These are phyloP conservation scores for Xylaria sp. DNA, from an alignment of 2,329 filamentous ascomycete species.

Conservation along the genomic window DNA sequence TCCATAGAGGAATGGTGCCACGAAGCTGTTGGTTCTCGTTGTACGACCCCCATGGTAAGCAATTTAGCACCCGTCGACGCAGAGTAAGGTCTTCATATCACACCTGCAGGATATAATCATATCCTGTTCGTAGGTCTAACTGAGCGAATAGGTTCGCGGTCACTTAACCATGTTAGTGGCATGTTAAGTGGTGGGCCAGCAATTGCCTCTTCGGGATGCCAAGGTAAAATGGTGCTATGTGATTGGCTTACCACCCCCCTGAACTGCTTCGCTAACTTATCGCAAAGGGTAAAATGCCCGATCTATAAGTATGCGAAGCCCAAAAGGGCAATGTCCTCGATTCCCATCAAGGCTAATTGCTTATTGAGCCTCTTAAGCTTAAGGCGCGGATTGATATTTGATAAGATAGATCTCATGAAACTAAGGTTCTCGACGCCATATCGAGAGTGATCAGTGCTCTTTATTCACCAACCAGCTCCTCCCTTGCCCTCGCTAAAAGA, in stretches of 20 bases:
- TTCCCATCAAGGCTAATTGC: no score
- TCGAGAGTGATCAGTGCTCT: conserved; percentile 34
- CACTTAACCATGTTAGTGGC: no score
- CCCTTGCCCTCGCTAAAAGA: no score
- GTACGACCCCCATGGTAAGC: conserved; percentile 50
- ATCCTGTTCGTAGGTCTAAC: conserved; percentile 40
- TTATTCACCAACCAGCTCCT: no score
- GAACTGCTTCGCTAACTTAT: not conserved
- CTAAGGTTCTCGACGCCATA: conserved; percentile 40
- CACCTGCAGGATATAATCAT: conserved; percentile 49
- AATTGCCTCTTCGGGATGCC: conserved; percentile 26
- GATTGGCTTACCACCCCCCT: conserved; percentile 13
- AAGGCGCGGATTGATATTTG: conserved; percentile 43
- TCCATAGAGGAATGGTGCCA: conserved; percentile 14
- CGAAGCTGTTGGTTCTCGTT: conserved; percentile 47
- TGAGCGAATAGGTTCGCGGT: no score
- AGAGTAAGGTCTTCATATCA: conserved; percentile 49
- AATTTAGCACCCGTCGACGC: conserved; percentile 51
- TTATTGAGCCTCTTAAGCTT: conserved; percentile 3
- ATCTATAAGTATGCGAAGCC: no score
- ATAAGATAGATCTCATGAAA: conserved; percentile 44
- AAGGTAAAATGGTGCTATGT: not conserved
- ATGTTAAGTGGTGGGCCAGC: not conserved
- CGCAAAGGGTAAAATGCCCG: no score
- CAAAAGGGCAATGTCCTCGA: no score